Conservation (phyloP, 306 rosid species). For the Neltuma alba region DNA sequence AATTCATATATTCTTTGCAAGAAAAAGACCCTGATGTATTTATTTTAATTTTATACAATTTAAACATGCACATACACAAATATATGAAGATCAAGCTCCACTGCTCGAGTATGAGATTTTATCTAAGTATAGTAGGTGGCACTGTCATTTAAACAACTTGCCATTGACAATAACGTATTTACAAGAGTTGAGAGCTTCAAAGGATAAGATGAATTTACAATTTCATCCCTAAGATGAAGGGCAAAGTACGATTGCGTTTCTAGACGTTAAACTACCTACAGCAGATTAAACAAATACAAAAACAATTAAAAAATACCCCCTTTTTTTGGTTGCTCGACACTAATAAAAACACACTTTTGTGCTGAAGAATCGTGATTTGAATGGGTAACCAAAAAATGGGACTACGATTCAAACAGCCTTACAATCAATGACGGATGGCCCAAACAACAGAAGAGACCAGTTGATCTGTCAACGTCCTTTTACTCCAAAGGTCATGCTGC, state of each 20-base stretch:
- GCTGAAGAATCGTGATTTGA: slow-evolving; percentile 62
- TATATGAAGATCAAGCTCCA: no score
- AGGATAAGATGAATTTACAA: neutral
- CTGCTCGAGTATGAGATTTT: no score
- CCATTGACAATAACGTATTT: no score
- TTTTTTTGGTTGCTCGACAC: neutral
- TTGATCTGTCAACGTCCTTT: slow-evolving; percentile 37
- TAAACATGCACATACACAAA: no score
- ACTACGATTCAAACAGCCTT: slow-evolving; percentile 35
- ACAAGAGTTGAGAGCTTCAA: no score
- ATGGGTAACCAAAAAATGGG: slow-evolving; percentile 56
- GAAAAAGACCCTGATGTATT: neutral
- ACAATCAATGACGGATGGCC: slow-evolving; percentile 41
- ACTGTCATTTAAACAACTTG: no score
- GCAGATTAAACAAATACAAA: neutral
- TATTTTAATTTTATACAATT: no score
- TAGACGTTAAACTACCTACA: neutral
- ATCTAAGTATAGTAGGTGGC: no score
- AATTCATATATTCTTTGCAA: neutral
- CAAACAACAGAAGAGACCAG: slow-evolving; percentile 30
- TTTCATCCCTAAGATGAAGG: neutral
- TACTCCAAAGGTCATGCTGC: slow-evolving; percentile 31
- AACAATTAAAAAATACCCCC: neutral
- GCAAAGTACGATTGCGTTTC: neutral
- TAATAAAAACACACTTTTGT: no score